phyloP scores from a whole-genome alignment of 2,329 filamentous ascomycete genomes.

The Annulohypoxylon truncatum region DNA sequence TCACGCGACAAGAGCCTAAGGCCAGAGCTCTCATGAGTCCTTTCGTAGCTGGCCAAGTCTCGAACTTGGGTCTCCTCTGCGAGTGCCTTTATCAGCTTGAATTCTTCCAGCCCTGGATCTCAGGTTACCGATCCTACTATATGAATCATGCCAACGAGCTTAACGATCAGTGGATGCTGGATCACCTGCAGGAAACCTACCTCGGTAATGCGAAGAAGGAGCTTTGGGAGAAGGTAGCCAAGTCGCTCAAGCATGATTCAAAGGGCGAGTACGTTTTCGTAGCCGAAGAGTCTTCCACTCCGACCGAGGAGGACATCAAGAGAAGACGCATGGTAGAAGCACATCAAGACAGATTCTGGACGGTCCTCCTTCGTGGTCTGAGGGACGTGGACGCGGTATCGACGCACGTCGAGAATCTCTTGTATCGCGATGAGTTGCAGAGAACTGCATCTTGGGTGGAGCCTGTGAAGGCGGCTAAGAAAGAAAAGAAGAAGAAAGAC shows the following conservation, averaged over 20 bases:
- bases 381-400: neutral
- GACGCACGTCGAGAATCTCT: neutral
- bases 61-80: constrained; percentile 8
- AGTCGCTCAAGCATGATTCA: neutral
- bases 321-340: neutral
- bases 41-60: constrained; percentile 5
- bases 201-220: neutral
- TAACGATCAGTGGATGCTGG: neutral
- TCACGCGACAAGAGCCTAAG: neutral
- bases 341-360: constrained; percentile 18
- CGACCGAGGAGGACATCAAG: neutral
- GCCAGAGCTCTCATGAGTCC: constrained; percentile 9
- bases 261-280: constrained; percentile 1
- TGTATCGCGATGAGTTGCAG: neutral
- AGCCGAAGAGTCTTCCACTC: neutral
- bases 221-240: neutral
- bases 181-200: neutral
- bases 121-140: neutral
- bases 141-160: neutral
- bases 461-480: neutral
- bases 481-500: neutral
- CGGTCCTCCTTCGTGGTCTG: neutral
- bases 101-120: constrained; percentile 9
- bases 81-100: constrained; percentile 3
- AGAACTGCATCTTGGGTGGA: constrained; percentile 16